phyloP scores from a whole-genome alignment of 768 basidiomycete species.

The Strobilomyces echinocephalus region DNA sequence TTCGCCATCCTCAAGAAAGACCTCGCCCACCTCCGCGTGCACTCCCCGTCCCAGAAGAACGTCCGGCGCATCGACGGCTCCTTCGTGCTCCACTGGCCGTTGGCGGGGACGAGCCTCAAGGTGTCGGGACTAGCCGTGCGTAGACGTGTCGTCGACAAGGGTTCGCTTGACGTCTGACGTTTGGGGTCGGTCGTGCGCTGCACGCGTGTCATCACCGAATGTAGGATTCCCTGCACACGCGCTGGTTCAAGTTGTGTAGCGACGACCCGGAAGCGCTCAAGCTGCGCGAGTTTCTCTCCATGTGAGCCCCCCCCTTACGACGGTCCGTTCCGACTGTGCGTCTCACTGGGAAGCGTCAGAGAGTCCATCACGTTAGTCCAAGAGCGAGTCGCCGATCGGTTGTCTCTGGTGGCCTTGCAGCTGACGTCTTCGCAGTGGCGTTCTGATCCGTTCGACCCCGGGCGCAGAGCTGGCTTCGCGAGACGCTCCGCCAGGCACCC shows the following conservation, averaged over 20 bases:
- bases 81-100: conserved; percentile 27
- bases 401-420: no score
- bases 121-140: conserved; percentile 4
- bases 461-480: background rate
- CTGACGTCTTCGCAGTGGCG: conserved; percentile 19
- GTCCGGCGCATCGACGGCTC: conserved; percentile 16
- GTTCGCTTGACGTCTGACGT: no score
- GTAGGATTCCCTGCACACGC: conserved; percentile 22
- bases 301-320: conserved; percentile 19
- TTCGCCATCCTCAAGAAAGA: conserved; percentile 26
- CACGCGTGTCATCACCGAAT: no score
- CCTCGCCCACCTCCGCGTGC: conserved; percentile 28
- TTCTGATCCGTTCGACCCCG: conserved; percentile 11
- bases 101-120: conserved; percentile 3
- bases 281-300: conserved; percentile 26
- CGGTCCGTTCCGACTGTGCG: background rate
- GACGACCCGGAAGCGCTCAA: conserved; percentile 20
- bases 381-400: no score
- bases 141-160: background rate
- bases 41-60: conserved; percentile 27
- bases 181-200: background rate
- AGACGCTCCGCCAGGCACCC: background rate
- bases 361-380: conserved; percentile 22
- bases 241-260: conserved; percentile 24
- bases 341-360: conserved; percentile 12